Base-by-base conservation (phyloP, 2,329 filamentous ascomycete species). In the Verruconis gallopava region DNA sequence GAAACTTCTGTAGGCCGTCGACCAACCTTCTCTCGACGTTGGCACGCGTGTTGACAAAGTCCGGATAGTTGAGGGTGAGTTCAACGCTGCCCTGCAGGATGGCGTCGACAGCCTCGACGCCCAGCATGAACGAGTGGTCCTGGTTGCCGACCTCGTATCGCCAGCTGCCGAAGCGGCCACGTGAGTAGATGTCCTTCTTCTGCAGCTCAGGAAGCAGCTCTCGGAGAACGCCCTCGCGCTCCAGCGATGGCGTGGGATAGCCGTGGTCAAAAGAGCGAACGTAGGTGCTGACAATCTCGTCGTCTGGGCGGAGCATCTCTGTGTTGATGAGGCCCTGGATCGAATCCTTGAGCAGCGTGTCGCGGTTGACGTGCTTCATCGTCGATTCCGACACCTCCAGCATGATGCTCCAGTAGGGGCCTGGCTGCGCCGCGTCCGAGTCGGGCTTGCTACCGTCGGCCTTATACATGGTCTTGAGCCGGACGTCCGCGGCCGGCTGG, bases 391-490 rank as follows among this genome's bases (percentile, higher is more conserved):
- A 96, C 47, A 98, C 82, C 67, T 98, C 91, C 53, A 98, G 70
- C 91, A 98, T 98, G 72, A 98, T 93, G 49, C 89, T 96, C 91
- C 91, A 98, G 78, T 98, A 98, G 33, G 91, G 91, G 22, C 91
- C 91, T 56, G 82, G 76, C 71, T 91, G 75, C 46, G 85, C 67
- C 56, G 83, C 78, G 39, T 70, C 71, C 53, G 76, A 83, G 47
- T 71, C 64, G 44, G 86, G 75, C 68, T 85, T 85, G 64, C 78
- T 82, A 61, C 91, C 91, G 55, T 95, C 74, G 44, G 82, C 91
- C 33, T 88, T 73, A 62, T 88, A 82, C 53, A 85, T 68, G 17
- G 91, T 96, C 30, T 86, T 77, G 44, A 98, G 77, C 73, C 93
- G 91, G 59, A 73, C 79, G 44, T 80, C 78, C 46, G 77, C 71